Evolutionary conservation across 495 filamentous ascomycete species (phyloP).

Genomic region (Penicillium odoratum): DNA sequence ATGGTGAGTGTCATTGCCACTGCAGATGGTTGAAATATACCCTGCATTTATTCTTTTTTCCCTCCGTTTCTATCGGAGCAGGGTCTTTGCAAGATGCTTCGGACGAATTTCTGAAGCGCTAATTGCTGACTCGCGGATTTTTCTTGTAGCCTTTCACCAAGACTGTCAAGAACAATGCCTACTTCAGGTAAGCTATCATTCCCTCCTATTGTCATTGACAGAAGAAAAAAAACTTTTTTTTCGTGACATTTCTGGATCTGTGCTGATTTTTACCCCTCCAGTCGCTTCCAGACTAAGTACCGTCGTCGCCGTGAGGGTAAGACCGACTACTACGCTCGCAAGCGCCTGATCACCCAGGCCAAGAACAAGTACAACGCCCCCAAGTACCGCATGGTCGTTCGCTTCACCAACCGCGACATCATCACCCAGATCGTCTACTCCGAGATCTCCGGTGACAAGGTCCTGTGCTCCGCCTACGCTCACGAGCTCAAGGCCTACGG

Average conservation of each 20-base stretch:
- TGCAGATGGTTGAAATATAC: conserved; percentile 26
- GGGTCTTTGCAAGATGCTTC: conserved; percentile 98
- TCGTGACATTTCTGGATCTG: conserved; percentile 8
- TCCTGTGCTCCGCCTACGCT: conserved; percentile 88
- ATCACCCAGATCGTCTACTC: conserved; percentile 95
- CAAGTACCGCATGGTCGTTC: conserved; percentile 99
- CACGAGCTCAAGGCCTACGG: conserved; percentile 98
- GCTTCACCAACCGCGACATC: conserved; percentile 99
- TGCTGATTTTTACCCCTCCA: conserved; percentile 40
- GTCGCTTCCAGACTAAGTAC: conserved; percentile 99
- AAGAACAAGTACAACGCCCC: conserved; percentile 99
- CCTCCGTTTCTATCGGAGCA: conserved; percentile 25
- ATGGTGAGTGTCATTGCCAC: conserved; percentile 47
- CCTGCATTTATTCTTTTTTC: conserved; percentile 17
- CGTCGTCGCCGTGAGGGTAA: conserved; percentile 93
- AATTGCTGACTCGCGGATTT: conserved; percentile 92
- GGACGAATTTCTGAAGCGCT: conserved; percentile 83
- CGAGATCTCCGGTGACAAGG: conserved; percentile 96
- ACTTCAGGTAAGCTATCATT: conserved; percentile 76
- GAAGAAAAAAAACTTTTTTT: conserved; percentile 8
- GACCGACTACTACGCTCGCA: conserved; percentile 99
- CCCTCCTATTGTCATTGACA: not conserved
- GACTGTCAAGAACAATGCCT: conserved; percentile 91
- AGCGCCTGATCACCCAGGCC: conserved; percentile 98
- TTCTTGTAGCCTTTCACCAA: conserved; percentile 85